Percentiles rank a stretch among this genome's conserved stretches.
phyloP scores from a whole-genome alignment of 192 early-diverging fungal genomes.

The Coemansia biformis region DNA sequence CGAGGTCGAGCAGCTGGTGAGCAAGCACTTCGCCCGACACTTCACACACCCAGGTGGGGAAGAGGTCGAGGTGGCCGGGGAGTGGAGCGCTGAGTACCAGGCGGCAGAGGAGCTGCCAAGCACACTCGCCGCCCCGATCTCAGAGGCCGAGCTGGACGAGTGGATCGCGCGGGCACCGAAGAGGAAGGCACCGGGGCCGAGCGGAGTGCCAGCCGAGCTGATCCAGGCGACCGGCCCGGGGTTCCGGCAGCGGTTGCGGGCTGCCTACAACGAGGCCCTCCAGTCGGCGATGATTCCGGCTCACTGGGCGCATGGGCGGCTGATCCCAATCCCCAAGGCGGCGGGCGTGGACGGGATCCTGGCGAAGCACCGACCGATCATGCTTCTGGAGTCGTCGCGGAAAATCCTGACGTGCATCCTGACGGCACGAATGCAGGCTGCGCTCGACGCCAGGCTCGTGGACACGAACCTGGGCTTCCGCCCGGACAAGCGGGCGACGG shows the following conservation, averaged over 20 bases:
- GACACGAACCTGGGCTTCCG: slow-evolving; percentile 6
- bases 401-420: slow-evolving; percentile 8
- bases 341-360: background rate
- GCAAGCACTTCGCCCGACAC: background rate
- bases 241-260: background rate
- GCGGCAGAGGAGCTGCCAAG: background rate
- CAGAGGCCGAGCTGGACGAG: background rate
- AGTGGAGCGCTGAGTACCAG: background rate
- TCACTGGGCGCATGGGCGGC: background rate
- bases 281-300: background rate
- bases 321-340: slow-evolving; percentile 8
- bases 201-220: background rate
- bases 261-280: background rate
- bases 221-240: background rate
- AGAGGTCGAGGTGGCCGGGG: background rate
- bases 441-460: background rate
- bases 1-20: too few relatives aligned
- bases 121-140: background rate
- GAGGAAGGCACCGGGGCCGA: slow-evolving; percentile 3
- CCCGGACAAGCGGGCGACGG: slow-evolving; percentile 5
- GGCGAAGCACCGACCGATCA: slow-evolving; percentile 1
- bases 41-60: background rate
- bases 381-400: background rate
- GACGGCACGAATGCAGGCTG: background rate
- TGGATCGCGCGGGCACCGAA: background rate